phyloP scores from a whole-genome alignment of 192 early-diverging fungal genomes.

The Dimargaris verticillata region DNA sequence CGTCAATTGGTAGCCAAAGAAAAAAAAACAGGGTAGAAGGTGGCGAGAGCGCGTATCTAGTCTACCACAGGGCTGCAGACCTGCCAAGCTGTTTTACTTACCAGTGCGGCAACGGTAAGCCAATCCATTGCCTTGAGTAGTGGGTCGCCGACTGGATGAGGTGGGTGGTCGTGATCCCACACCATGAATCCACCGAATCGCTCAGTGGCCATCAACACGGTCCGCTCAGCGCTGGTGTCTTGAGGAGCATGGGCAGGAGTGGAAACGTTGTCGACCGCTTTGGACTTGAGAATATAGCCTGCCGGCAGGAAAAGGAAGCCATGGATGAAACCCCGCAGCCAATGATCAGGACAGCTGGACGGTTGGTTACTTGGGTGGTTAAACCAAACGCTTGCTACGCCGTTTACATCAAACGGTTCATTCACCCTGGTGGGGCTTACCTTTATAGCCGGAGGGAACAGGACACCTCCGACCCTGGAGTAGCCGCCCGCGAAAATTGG shows the following conservation, averaged over 20 bases:
- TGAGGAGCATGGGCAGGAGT: not conserved
- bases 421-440: no score
- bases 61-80: no score
- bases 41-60: no score
- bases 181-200: constrained; percentile 10
- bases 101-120: constrained; percentile 1
- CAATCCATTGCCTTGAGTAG: constrained; percentile 5
- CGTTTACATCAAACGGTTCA: no score
- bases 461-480: constrained; percentile 6
- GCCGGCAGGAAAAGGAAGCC: no score
- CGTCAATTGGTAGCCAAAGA: no score
- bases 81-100: constrained; percentile 1
- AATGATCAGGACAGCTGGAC: no score
- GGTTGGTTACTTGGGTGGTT: no score
- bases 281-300: not conserved
- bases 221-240: not conserved
- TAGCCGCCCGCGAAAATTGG: constrained; percentile 4
- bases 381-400: no score
- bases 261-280: not conserved
- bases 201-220: not conserved
- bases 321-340: no score
- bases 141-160: constrained; percentile 4
- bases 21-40: no score
- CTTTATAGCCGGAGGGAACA: constrained; percentile 1
- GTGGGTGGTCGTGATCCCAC: constrained; percentile 9